Percentiles rank a stretch among this genome's conserved stretches.
phyloP scores from a whole-genome alignment of 495 filamentous ascomycete genomes.

The Elaphomyces granulatus region DNA sequence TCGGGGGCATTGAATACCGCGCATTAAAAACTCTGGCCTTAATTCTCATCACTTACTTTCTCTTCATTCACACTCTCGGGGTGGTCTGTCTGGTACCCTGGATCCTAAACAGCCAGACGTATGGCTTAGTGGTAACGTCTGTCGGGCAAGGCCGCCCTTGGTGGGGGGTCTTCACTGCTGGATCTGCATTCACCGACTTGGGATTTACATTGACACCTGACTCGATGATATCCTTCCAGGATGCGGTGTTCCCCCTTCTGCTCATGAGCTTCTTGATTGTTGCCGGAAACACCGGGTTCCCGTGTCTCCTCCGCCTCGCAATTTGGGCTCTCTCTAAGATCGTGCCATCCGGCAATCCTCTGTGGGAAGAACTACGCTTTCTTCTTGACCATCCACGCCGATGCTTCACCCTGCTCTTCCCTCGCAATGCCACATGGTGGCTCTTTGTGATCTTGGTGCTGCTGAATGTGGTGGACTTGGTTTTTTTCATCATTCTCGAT shows the following conservation, averaged over 20 bases:
- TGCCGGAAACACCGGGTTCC: slow-evolving; percentile 88
- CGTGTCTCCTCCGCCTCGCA: slow-evolving; percentile 77
- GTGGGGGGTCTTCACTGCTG: slow-evolving; percentile 85
- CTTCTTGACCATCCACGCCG: slow-evolving; percentile 86
- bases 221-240: slow-evolving; percentile 79
- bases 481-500: slow-evolving; percentile 85
- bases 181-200: slow-evolving; percentile 79
- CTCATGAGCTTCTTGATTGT: slow-evolving; percentile 70
- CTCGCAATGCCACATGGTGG: slow-evolving; percentile 87
- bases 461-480: slow-evolving; percentile 68
- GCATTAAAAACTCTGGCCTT: slow-evolving; percentile 72
- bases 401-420: slow-evolving; percentile 90
- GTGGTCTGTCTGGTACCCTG: slow-evolving; percentile 59
- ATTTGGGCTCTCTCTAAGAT: slow-evolving; percentile 62
- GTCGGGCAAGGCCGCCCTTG: slow-evolving; percentile 54
- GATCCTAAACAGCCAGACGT: slow-evolving; percentile 48
- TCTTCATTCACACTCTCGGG: slow-evolving; percentile 60
- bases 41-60: slow-evolving; percentile 63
- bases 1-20: slow-evolving; percentile 90
- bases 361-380: slow-evolving; percentile 83
- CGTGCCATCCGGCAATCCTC: slow-evolving; percentile 41
- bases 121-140: slow-evolving; percentile 43
- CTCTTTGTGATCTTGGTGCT: slow-evolving; percentile 72
- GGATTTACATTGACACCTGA: slow-evolving; percentile 80
- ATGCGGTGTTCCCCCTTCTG: slow-evolving; percentile 56